These are phyloP conservation scores for Sclerotinia minor DNA, from an alignment of 2,329 filamentous ascomycete species.

Conservation along the genomic window DNA sequence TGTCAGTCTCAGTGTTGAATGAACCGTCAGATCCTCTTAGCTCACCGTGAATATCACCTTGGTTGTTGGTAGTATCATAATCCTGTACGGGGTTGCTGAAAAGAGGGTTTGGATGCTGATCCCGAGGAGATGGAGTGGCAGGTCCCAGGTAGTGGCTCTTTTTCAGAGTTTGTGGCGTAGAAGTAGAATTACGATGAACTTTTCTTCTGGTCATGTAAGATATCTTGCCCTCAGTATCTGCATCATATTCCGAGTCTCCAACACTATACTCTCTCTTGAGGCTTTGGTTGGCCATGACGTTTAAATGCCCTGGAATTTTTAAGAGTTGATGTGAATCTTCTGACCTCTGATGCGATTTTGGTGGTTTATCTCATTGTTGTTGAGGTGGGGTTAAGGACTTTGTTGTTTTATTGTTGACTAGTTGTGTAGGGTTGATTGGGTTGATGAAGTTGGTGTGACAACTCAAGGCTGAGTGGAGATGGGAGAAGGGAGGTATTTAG, in stretches of 20 bases:
- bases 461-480: background rate
- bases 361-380: background rate
- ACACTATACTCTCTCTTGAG: background rate
- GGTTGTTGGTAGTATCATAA: background rate
- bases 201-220: background rate
- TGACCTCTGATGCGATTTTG: background rate
- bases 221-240: background rate
- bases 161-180: background rate
- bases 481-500: background rate
- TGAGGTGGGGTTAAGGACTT: background rate
- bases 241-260: background rate
- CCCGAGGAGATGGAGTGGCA: background rate
- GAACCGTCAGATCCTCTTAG: background rate
- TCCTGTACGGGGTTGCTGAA: background rate
- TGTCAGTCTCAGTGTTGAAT: background rate
- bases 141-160: background rate
- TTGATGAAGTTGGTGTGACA: background rate
- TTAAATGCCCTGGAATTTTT: background rate
- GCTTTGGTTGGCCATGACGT: too few relatives aligned
- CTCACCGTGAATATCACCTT: background rate
- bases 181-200: background rate
- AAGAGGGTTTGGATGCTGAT: background rate
- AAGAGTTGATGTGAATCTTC: background rate
- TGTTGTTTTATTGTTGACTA: background rate
- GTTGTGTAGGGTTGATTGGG: background rate